Evolutionary conservation across 495 filamentous ascomycete genomes (phyloP), one percentile per base, ranked within the genome.

Genomic region (Pyrenopolyporus hunteri): DNA sequence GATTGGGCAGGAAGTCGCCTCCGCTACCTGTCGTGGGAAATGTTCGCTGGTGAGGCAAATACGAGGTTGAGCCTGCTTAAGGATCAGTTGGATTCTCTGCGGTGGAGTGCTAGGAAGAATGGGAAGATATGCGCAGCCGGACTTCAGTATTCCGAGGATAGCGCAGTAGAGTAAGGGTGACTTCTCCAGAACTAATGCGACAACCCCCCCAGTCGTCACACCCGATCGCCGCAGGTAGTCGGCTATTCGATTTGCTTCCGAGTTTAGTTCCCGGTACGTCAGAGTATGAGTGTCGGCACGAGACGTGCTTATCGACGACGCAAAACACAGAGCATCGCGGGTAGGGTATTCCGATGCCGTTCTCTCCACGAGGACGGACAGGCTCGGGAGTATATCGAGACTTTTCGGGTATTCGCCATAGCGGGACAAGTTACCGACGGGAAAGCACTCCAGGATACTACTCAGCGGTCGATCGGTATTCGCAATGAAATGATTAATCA

Each of bases 81-180:
- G 56, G 37, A 91, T 86, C 6, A 73, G 68, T 11, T 73, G 60
- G 9, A 87, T 73, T 31, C 86, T 76, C 20, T 83, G 74, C 0
- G 55, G 19, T 2, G 90, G 88, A 0, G 84, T 85, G n/a, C 77
- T 82, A 8, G 88, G 84, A 0, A 85, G 78, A 10, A 94, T 73
- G 0, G 89, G 88, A 37, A 93, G 70, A 69, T 93, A 91, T 25
- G 86, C 90, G 49, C 85, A 86, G 6, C 89, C 89, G 9, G 82
- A 73, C 56, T 93, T 92, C 2, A 89, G 66, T 13, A 88, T 80
- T 0, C 86, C 91, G 17, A 95, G 75, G 19, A 93, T 87, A 0
- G 85, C 78, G 17, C 85, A 75, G 67, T 93, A 93, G 0, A 90
- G 73, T 4, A 86, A 71, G 1, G 85, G 58, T 0, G 83, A 88